phyloP scores from a whole-genome alignment of 2,329 filamentous ascomycete genomes.

The Fusarium sp. region DNA sequence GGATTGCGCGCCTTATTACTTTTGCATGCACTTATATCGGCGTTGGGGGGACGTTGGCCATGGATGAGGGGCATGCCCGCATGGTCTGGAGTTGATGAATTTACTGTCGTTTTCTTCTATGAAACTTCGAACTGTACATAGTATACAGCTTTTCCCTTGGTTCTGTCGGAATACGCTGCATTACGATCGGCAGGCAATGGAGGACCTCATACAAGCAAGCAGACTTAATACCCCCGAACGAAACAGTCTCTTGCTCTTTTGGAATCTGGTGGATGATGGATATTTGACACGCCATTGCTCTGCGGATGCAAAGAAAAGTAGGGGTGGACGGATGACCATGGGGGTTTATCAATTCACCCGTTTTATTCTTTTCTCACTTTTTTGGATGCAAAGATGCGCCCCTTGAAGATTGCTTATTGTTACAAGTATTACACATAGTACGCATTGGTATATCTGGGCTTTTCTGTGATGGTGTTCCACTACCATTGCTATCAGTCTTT shows the following conservation, averaged over 20 bases:
- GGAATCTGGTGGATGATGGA: constrained; percentile 26
- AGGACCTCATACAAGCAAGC: constrained; percentile 35
- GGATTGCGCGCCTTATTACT: constrained; percentile 13
- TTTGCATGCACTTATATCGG: constrained; percentile 43
- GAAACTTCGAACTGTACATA: constrained; percentile 36
- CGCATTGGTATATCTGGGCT: constrained; percentile 21
- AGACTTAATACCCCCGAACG: constrained; percentile 35
- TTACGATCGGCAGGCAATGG: constrained; percentile 12
- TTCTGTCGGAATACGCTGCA: constrained; percentile 17
- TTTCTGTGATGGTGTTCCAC: constrained; percentile 12
- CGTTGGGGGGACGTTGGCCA: constrained; percentile 43
- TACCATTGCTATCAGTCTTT: constrained; percentile 23
- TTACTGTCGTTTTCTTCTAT: constrained; percentile 35
- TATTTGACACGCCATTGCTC: constrained; percentile 15
- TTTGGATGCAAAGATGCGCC: constrained; percentile 33
- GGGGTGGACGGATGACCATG: constrained; percentile 26
- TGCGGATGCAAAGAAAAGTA: constrained; percentile 33
- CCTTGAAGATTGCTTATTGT: constrained; percentile 28
- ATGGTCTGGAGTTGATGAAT: constrained; percentile 48
- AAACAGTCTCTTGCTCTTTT: constrained; percentile 37
- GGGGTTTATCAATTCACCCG: constrained; percentile 27
- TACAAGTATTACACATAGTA: constrained; percentile 17
- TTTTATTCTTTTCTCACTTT: constrained; percentile 17
- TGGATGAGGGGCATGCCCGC: constrained; percentile 35
- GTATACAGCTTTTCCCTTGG: constrained; percentile 18